These are phyloP conservation scores for Calonectria pteridis DNA, from an alignment of 2,329 filamentous ascomycete species.

Conservation along the genomic window DNA sequence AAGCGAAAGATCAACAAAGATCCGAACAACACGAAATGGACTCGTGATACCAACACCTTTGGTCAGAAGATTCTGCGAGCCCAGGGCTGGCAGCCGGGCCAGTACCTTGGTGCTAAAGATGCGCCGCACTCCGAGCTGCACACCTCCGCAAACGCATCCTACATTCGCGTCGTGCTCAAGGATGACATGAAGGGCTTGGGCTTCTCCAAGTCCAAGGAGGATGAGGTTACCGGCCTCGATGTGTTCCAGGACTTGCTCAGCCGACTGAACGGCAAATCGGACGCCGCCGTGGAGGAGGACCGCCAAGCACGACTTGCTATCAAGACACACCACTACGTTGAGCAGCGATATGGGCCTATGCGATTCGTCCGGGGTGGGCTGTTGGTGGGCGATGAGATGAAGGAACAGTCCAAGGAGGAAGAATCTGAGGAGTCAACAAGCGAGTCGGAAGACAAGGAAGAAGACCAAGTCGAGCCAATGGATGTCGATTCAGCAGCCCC, in stretches of 20 bases:
- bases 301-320: constrained; percentile 75
- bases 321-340: constrained; percentile 79
- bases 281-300: constrained; percentile 78
- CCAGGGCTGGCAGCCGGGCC: constrained; percentile 92
- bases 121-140: constrained; percentile 81
- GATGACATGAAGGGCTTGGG: constrained; percentile 93
- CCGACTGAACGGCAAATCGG: constrained; percentile 87
- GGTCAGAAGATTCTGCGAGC: constrained; percentile 90
- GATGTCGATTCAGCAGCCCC: constrained; percentile 35
- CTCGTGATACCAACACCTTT: constrained; percentile 82
- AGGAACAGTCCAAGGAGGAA: constrained; percentile 49
- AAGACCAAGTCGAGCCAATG: constrained; percentile 38
- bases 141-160: constrained; percentile 83
- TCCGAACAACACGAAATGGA: constrained; percentile 97
- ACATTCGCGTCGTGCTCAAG: constrained; percentile 87
- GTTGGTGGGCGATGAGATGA: constrained; percentile 68
- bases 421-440: constrained; percentile 23
- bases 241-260: constrained; percentile 89
- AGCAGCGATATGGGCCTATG: constrained; percentile 82
- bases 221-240: constrained; percentile 86
- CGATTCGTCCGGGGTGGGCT: constrained; percentile 90
- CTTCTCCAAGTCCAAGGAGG: constrained; percentile 79
- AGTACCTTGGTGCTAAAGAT: constrained; percentile 82
- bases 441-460: constrained; percentile 21
- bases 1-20: constrained; percentile 83